phyloP scores from a whole-genome alignment of 1,284 basidiomycete genomes.

The Entoloma clypeatum region DNA sequence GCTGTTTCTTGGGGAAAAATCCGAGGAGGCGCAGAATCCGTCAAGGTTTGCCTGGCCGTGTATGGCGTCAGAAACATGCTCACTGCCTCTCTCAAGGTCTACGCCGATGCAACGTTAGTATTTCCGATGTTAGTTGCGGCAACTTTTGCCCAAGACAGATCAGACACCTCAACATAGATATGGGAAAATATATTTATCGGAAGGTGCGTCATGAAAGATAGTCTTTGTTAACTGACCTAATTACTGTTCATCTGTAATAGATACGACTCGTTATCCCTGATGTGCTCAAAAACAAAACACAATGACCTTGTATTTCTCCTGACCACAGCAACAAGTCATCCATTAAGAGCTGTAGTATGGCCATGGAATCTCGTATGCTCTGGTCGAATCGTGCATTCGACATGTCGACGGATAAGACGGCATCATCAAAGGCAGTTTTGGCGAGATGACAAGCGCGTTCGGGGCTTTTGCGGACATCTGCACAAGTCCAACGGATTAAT shows the following conservation, averaged over 20 bases:
- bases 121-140: slow-evolving; percentile 88
- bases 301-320: slow-evolving; percentile 47
- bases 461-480: slow-evolving; percentile 83
- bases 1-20: slow-evolving; percentile 99
- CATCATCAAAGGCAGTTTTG: slow-evolving; percentile 70
- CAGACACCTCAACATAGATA: background rate
- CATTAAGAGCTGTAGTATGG: slow-evolving; percentile 60
- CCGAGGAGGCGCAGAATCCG: slow-evolving; percentile 82
- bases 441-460: slow-evolving; percentile 91
- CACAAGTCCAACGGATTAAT: background rate
- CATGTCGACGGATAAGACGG: slow-evolving; percentile 46
- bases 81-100: slow-evolving; percentile 42
- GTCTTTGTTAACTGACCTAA: no score
- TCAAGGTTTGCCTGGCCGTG: slow-evolving; percentile 62
- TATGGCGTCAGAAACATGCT: background rate
- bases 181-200: slow-evolving; percentile 1
- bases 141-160: slow-evolving; percentile 61
- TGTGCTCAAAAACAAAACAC: background rate
- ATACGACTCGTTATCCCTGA: background rate
- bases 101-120: slow-evolving; percentile 83
- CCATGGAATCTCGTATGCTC: slow-evolving; percentile 57
- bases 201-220: slow-evolving; percentile 3
- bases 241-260: no score
- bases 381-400: slow-evolving; percentile 33
- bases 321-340: slow-evolving; percentile 67